Conservation (phyloP, 2,329 filamentous ascomycete genomes). For the Colletotrichum orchidophilum region DNA sequence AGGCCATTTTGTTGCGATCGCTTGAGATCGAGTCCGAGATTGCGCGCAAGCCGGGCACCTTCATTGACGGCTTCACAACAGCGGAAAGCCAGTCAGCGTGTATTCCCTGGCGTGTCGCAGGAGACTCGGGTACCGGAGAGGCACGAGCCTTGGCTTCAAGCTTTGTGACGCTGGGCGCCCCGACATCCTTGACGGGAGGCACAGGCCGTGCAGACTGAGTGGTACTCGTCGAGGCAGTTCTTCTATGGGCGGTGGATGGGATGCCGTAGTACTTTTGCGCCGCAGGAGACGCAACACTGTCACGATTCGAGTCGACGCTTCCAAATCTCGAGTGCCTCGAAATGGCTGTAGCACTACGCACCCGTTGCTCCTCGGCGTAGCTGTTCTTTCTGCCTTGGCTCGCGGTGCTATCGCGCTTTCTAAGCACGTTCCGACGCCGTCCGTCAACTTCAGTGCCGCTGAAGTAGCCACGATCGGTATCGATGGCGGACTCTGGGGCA, state of each 20-base stretch:
- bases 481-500: conserved; percentile 60
- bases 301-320: conserved; percentile 79
- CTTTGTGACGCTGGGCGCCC: conserved; percentile 68
- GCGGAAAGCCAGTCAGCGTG: conserved; percentile 66
- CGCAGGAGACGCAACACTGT: conserved; percentile 68
- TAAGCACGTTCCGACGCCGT: conserved; percentile 79
- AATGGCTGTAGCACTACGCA: conserved; percentile 71
- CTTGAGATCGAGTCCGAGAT: conserved; percentile 80
- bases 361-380: conserved; percentile 77
- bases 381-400: conserved; percentile 76
- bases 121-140: conserved; percentile 53
- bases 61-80: conserved; percentile 58
- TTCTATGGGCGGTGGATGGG: conserved; percentile 59
- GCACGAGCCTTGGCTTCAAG: conserved; percentile 58
- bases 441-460: conserved; percentile 87
- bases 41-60: conserved; percentile 75
- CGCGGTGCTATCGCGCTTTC: conserved; percentile 74
- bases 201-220: conserved; percentile 62
- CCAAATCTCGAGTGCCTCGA: conserved; percentile 81
- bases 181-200: conserved; percentile 62
- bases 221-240: conserved; percentile 69
- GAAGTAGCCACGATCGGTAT: conserved; percentile 91
- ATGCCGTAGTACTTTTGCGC: conserved; percentile 76
- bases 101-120: conserved; percentile 53
- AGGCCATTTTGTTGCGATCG: conserved; percentile 62